Base-by-base conservation (phyloP, 164 flowering plant species). In the Stephania yunnanensis region DNA sequence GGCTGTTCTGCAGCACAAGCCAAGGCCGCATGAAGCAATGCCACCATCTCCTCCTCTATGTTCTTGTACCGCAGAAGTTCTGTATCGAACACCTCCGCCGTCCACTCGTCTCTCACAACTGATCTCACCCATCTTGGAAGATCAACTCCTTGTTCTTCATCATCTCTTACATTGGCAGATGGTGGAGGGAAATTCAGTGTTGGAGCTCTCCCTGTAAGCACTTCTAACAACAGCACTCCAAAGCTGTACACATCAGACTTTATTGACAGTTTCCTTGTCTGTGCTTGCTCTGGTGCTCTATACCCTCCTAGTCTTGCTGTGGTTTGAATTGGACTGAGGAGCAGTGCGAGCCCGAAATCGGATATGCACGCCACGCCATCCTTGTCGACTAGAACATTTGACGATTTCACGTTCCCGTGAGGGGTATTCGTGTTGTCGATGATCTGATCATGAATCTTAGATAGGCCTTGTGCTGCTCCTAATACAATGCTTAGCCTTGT, bases 61-160 rank as follows among this genome's bases (percentile, higher is more conserved):
- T 90, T 90, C 87, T 90, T 90, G 82, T 91, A 93, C 85, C 99
- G 88, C 80, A 91, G 68, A 46, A 95, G 87, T 73, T 95, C 99
- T 20, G 86, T 86, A 74, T 95, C 99, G 63, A 95, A 95, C 70
- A 95, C 92, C 78, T 92, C 98, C 1, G 94, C 89, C 0, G 92
- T 92, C 99, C 99, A 95, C 85, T 95, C 99, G 52, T 90, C 97
- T 80, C 88, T 87, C 84, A 95, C 94, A 58, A 90, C 93, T 1
- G 97, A 92, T 65, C 87, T 75, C 7, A 95, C 97, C 99, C 99
- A 95, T 50, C 81, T 90, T 0, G 98, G 94, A 68, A 95, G 86
- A 72, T 93, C 97, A 68, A 82, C 78, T 1, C 80, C 77, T 71
- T 79, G 81, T 11, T 83, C 90, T 19, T 82, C 89, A 42, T 81